Percentiles rank a stretch among this genome's conserved stretches.
phyloP scores from a whole-genome alignment of 352 stramenopile species.

The Lagenidium sp. region DNA sequence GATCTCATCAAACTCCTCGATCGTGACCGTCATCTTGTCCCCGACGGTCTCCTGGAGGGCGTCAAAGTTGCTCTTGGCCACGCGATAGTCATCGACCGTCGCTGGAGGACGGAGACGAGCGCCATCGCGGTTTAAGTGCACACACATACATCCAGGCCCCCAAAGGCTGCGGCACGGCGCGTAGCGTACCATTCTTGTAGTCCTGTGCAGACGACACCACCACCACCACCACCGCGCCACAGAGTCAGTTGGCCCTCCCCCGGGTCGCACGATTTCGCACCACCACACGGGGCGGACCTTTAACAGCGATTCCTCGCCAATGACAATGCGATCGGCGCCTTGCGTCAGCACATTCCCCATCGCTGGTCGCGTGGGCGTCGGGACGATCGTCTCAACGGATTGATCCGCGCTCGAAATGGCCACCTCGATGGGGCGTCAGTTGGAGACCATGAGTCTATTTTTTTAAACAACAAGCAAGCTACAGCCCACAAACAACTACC shows the following conservation, averaged over 20 bases:
- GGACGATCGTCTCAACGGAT: too few relatives aligned
- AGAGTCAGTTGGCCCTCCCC: not conserved
- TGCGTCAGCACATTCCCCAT: slow-evolving; percentile 18
- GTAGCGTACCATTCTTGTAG: slow-evolving; percentile 19
- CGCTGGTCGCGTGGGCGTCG: not conserved
- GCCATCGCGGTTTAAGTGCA: not conserved
- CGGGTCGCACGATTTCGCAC: too few relatives aligned
- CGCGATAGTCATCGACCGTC: slow-evolving; percentile 28
- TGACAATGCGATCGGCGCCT: slow-evolving; percentile 12
- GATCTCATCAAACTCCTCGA: slow-evolving; percentile 69
- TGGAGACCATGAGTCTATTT: too few relatives aligned
- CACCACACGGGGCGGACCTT: slow-evolving; percentile 1
- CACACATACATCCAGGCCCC: too few relatives aligned
- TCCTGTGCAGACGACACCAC: slow-evolving; percentile 8
- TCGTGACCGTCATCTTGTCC: slow-evolving; percentile 70
- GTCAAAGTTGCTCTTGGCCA: slow-evolving; percentile 55
- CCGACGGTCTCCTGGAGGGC: slow-evolving; percentile 45
- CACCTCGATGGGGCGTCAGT: too few relatives aligned
- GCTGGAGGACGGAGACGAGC: slow-evolving; percentile 8
- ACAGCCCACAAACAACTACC: too few relatives aligned
- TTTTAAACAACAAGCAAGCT: too few relatives aligned
- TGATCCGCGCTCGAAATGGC: too few relatives aligned
- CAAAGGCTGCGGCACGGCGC: too few relatives aligned
- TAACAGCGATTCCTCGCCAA: slow-evolving; percentile 11
- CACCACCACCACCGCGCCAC: not conserved